Base-by-base conservation (phyloP, 495 filamentous ascomycete genomes). In the Chaetomium tenue region DNA sequence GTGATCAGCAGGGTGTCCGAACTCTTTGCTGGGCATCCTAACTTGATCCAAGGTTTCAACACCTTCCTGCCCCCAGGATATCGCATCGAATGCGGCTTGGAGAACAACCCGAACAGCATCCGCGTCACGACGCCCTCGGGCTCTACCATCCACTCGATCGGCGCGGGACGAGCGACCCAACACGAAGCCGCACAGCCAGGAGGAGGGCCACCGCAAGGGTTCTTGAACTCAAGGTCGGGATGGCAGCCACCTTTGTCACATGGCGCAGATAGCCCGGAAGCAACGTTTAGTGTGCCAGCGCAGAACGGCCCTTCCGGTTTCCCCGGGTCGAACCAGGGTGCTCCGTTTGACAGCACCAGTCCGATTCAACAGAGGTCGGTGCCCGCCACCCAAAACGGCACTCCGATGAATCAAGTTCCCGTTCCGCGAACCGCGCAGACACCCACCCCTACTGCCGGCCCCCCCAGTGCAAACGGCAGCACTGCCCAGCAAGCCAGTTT, bases 61-160 rank as follows among this genome's bases (percentile, higher is more conserved):
- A 99, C 95, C 0, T 99, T 99, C 71, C 81, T 99, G 11, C 95
- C 95, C 5, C 95, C 95, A 6, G 95, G 95, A 4, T 99, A 98
- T 73, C 87, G 93, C 37, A 99, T 99, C 63, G 95, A 99, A 71
- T 99, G 95, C 70, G 93, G 92, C 12, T 87, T 91, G 6, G 87
- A 89, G 47, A 91, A 93, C 61, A 92, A 97, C 69, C 93, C 93
- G 11, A 93, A 97, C 72, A 89, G 90, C 3, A 99, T 99, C 68
- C 86, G 95, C 44, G 95, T 99, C 50, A 99, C 95, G 0, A 99
- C 95, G 0, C 95, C 95, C 0, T 95, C 92, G 73, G 95, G 94
- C 9, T 77, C 83, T 5, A 86, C 82, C 0, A 80, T 84, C 6
- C 82, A 84, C 66, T 82, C 82, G 4, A 84, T 86, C 58, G 79